phyloP scores from a whole-genome alignment of 2,329 filamentous ascomycete genomes.

The Fusarium marasasianum region DNA sequence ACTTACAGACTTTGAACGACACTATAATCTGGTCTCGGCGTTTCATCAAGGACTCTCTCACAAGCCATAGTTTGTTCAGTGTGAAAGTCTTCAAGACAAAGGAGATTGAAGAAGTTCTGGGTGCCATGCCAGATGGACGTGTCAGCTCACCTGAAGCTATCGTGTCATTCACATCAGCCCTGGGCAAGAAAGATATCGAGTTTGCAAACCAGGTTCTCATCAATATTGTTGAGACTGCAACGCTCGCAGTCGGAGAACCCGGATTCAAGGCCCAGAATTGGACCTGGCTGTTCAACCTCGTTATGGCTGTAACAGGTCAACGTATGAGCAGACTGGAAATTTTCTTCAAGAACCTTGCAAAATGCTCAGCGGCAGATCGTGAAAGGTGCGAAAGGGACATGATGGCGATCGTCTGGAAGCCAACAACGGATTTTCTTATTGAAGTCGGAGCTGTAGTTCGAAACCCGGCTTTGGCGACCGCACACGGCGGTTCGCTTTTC shows the following conservation, averaged over 20 bases:
- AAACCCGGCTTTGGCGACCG: conserved; percentile 4
- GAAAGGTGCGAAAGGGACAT: conserved; percentile 2
- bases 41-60: conserved; percentile 43
- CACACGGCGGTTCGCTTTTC: not conserved
- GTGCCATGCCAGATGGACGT: conserved; percentile 14
- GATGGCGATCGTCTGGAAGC: conserved; percentile 43
- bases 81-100: not conserved
- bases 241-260: conserved; percentile 19
- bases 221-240: conserved; percentile 23
- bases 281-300: conserved; percentile 9
- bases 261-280: conserved; percentile 14
- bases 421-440: conserved; percentile 43
- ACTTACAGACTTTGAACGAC: conserved; percentile 35
- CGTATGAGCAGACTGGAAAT: not conserved
- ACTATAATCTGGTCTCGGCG: conserved; percentile 43
- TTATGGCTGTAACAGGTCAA: not conserved
- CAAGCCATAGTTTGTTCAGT: conserved; percentile 26
- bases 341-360: conserved; percentile 3
- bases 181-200: conserved; percentile 1
- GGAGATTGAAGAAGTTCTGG: conserved; percentile 35
- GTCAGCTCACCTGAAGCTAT: not conserved
- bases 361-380: not conserved
- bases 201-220: conserved; percentile 28
- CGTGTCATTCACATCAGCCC: not conserved
- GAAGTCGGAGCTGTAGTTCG: conserved; percentile 32